A percentile compares a stretch with the other conserved stretches of the same genome.
phyloP scores from a whole-genome alignment of 2,329 filamentous ascomycete species.

The Whalleya microplaca region DNA sequence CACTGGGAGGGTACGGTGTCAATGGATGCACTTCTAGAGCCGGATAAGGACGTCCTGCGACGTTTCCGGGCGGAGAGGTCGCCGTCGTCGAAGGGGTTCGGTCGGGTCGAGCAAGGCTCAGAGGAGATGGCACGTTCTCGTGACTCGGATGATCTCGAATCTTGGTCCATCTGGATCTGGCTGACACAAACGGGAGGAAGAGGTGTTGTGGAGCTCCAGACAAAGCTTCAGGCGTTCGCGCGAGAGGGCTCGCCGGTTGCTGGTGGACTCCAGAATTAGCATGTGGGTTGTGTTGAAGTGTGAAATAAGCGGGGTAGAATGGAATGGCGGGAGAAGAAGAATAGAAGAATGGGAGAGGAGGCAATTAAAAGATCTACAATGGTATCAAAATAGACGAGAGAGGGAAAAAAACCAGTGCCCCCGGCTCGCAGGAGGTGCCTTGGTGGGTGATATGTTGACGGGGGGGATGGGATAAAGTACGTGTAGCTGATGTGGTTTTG shows the following conservation, averaged over 20 bases:
- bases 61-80: conserved; percentile 62
- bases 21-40: conserved; percentile 57
- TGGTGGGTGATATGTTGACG: conserved; percentile 7
- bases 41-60: conserved; percentile 61
- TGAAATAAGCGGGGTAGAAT: conserved; percentile 28
- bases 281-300: conserved; percentile 50
- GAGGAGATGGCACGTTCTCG: conserved; percentile 64
- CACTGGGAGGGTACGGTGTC: conserved; percentile 44
- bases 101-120: conserved; percentile 65
- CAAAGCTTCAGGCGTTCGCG: conserved; percentile 50
- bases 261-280: conserved; percentile 54
- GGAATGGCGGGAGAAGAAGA: conserved; percentile 9
- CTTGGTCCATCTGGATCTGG: conserved; percentile 62
- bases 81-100: conserved; percentile 66
- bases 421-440: conserved; percentile 8
- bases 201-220: conserved; percentile 50
- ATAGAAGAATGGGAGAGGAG: conserved; percentile 22
- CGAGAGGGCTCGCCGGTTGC: conserved; percentile 57
- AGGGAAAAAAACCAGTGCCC: conserved; percentile 12
- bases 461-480: conserved; percentile 1
- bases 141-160: conserved; percentile 52
- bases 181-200: conserved; percentile 43
- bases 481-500: conserved; percentile 14
- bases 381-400: conserved; percentile 24
- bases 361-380: conserved; percentile 21